phyloP scores from a whole-genome alignment of 768 basidiomycete genomes.

The Hortiboletus flavorubellus region DNA sequence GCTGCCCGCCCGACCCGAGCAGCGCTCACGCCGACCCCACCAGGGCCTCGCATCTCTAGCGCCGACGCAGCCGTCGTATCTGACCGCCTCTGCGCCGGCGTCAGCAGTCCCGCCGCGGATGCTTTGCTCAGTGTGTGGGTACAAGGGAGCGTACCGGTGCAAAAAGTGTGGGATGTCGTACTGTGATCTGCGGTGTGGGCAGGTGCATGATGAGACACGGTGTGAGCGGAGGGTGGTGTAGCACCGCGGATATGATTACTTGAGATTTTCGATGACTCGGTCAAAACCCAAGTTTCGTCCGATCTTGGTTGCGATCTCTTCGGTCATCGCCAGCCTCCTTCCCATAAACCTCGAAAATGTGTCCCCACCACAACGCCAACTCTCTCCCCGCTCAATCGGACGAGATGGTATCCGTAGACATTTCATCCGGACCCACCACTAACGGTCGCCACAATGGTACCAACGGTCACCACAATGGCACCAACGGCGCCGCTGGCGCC shows the following conservation, averaged over 20 bases:
- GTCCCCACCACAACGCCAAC: conserved; percentile 57
- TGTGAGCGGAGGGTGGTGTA: conserved; percentile 72
- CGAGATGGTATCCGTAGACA: conserved; percentile 72
- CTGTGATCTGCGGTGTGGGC: conserved; percentile 70
- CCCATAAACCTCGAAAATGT: conserved; percentile 27
- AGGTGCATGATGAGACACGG: conserved; percentile 73
- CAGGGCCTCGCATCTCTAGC: conserved; percentile 61
- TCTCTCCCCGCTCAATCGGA: conserved; percentile 37
- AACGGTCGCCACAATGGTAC: conserved; percentile 39
- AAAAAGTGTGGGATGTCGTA: conserved; percentile 72
- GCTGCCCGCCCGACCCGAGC: not conserved
- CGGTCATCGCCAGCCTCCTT: not conserved
- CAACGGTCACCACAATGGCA: conserved; percentile 38
- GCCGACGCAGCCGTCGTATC: conserved; percentile 58
- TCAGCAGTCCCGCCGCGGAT: conserved; percentile 63
- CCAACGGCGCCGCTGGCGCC: conserved; percentile 23
- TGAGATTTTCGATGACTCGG: conserved; percentile 12
- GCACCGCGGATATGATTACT: conserved; percentile 9
- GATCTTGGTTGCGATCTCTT: not conserved
- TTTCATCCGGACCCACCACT: conserved; percentile 35
- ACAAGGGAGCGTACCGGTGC: conserved; percentile 79
- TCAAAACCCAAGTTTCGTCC: too few relatives aligned
- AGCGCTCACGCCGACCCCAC: not conserved
- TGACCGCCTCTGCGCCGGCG: conserved; percentile 62
- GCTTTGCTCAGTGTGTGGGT: conserved; percentile 85